A percentile compares a stretch with the other conserved stretches of the same genome.
These are phyloP conservation scores for Canavalia ensiformis DNA, from an alignment of 306 rosid genomes.

Conservation along the genomic window DNA sequence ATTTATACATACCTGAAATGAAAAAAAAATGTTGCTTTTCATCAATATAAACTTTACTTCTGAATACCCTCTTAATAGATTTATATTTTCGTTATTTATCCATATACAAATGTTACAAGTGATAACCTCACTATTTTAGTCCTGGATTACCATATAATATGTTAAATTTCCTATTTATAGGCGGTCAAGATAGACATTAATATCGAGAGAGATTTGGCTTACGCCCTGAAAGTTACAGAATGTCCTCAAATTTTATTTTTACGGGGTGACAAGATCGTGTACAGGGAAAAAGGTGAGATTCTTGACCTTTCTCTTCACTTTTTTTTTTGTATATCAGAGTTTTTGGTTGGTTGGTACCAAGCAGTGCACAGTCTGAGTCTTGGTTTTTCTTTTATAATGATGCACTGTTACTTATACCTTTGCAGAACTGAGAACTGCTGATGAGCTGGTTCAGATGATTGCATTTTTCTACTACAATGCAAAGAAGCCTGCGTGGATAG, in stretches of 20 bases:
- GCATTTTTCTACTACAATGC: constrained; percentile 95
- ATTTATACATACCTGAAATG: constrained; percentile 1
- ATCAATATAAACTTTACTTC: neutral
- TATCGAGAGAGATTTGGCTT: constrained; percentile 91
- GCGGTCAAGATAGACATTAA: constrained; percentile 86
- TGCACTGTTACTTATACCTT: constrained; percentile 5
- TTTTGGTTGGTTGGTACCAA: constrained; percentile 42
- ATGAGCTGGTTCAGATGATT: constrained; percentile 91
- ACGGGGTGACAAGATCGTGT: constrained; percentile 76
- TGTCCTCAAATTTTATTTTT: constrained; percentile 87
- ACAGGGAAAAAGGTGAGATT: constrained; percentile 90
- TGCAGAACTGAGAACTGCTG: constrained; percentile 72
- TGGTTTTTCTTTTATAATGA: constrained; percentile 32
- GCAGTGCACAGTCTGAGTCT: constrained; percentile 13
- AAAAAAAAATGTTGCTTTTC: constrained; percentile 25
- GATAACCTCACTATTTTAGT: neutral
- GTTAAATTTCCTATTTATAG: constrained; percentile 54
- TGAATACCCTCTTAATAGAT: neutral
- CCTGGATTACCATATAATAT: constrained; percentile 26
- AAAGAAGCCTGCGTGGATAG: constrained; percentile 89
- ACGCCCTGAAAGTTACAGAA: constrained; percentile 81
- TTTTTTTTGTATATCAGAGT: constrained; percentile 3
- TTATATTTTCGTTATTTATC: constrained; percentile 27
- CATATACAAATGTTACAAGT: neutral
- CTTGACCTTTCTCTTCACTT: constrained; percentile 41